phyloP scores from a whole-genome alignment of 2,329 filamentous ascomycete genomes.

The Microdochium nivale region DNA sequence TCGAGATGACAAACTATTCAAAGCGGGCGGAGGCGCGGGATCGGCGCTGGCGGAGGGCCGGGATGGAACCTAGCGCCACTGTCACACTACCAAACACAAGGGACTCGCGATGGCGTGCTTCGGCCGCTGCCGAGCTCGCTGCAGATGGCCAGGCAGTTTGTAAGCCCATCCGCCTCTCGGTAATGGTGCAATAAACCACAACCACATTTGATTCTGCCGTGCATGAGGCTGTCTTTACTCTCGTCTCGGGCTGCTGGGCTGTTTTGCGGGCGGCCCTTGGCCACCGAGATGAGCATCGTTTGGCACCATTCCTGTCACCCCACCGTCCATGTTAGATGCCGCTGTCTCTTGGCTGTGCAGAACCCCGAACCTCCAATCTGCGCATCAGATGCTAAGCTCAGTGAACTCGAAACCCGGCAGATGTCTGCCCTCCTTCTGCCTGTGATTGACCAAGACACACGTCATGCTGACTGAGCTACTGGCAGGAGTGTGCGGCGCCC shows the following conservation, averaged over 20 bases:
- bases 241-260: too few species aligned
- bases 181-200: not conserved
- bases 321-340: too few species aligned
- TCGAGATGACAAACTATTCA: conserved; percentile 2
- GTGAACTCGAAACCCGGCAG: not conserved
- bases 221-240: too few species aligned
- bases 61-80: not conserved
- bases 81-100: not conserved
- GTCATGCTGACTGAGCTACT: not conserved
- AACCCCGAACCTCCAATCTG: not conserved
- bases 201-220: too few species aligned
- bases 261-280: too few species aligned
- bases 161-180: not conserved
- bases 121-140: not conserved
- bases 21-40: not conserved
- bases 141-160: not conserved
- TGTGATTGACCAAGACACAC: not conserved
- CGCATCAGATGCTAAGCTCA: too few species aligned
- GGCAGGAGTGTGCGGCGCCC: not conserved
- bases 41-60: not conserved
- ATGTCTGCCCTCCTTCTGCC: not conserved
- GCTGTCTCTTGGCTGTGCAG: not conserved
- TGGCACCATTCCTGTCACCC: too few species aligned
- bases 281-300: too few species aligned
- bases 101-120: not conserved